Evolutionary conservation across 2,329 filamentous ascomycete species (phyloP), one percentile per base, ranked within the genome.

Genomic region (Fusarium sp.): DNA sequence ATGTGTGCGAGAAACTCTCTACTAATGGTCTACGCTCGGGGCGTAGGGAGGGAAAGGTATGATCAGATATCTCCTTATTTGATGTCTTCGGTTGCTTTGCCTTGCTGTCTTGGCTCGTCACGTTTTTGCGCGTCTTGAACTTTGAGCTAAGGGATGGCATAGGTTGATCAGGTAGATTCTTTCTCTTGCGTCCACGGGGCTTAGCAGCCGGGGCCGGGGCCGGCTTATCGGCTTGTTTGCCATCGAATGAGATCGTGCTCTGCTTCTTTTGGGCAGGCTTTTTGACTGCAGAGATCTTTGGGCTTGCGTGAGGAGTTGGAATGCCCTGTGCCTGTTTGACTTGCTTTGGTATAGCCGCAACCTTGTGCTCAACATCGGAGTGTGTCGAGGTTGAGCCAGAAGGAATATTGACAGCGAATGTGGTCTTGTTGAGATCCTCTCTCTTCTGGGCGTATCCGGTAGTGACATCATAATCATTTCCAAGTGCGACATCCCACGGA

Each of bases 251-350:
- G 32, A 90, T 80, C 64, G 80, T 84, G 66, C 80, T 82, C 71
- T 89, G 87, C 73, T 84, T 88, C 45, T 80, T 65, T 70, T 81
- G 84, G 19, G 68, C 61, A 15, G 66, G 72, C 53, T 74, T 76
- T 75, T 81, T 84, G 61, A 73, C 77, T 33, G 81, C 80, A 17
- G 79, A 78, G 24, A 82, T 78, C 69, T 80, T 84, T 41, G 87
- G 87, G 71, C 86, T 90, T 20, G 87, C 82, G 48, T 79, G 82
- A 8, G 87, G 87, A 3, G 87, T 90, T 5, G 83, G 84, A 35
- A 90, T 88, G 48, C 83, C 82, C 65, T 83, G 79, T 19, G 79
- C 74, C 26, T 82, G 80, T 47, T 83, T 78, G 30, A 81, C 76
- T 26, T 78, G 77, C 69, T 80, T 80, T n/a, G 76, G 72, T 62